Percentiles rank a stretch among this genome's conserved stretches.
These are phyloP conservation scores for Clavispora phyllophila DNA, from an alignment of 805 yeast species.

Conservation along the genomic window DNA sequence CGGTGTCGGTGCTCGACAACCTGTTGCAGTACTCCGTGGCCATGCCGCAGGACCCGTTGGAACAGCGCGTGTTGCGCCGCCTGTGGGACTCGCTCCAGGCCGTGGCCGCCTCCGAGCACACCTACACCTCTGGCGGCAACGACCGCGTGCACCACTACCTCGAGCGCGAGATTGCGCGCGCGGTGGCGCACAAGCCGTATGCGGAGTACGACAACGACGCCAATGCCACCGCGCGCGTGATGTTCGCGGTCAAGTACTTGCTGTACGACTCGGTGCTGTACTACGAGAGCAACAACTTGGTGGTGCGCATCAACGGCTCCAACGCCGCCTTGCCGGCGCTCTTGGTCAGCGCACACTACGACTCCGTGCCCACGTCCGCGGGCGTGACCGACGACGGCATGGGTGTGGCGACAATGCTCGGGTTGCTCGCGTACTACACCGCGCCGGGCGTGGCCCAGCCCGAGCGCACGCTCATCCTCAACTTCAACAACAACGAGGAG, in stretches of 20 bases:
- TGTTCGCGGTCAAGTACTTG: constrained; percentile 47
- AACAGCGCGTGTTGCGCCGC: constrained; percentile 33
- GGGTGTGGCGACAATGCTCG: constrained; percentile 79
- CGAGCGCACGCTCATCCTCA: constrained; percentile 66
- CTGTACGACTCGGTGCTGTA: constrained; percentile 54
- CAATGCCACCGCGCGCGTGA: constrained; percentile 41
- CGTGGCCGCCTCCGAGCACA: constrained; percentile 65
- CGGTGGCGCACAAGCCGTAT: constrained; percentile 30
- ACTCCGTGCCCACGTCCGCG: constrained; percentile 78
- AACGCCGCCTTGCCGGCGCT: constrained; percentile 58
- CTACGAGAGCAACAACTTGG: constrained; percentile 77
- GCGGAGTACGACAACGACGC: constrained; percentile 38
- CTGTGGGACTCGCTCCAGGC: constrained; percentile 69
- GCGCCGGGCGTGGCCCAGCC: constrained; percentile 43
- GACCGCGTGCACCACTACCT: constrained; percentile 72
- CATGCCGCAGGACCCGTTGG: constrained; percentile 41
- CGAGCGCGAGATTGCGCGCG: constrained; percentile 25
- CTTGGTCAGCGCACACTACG: constrained; percentile 80
- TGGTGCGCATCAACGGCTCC: constrained; percentile 68
- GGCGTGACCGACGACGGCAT: constrained; percentile 94
- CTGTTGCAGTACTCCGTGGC: constrained; percentile 31
- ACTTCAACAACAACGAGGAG: constrained; percentile 88
- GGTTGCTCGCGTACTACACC: constrained; percentile 50
- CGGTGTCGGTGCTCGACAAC: constrained; percentile 36
- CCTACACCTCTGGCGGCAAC: constrained; percentile 73